Conservation (phyloP, 345 rosid genomes). For the Kernera saxatilis region DNA sequence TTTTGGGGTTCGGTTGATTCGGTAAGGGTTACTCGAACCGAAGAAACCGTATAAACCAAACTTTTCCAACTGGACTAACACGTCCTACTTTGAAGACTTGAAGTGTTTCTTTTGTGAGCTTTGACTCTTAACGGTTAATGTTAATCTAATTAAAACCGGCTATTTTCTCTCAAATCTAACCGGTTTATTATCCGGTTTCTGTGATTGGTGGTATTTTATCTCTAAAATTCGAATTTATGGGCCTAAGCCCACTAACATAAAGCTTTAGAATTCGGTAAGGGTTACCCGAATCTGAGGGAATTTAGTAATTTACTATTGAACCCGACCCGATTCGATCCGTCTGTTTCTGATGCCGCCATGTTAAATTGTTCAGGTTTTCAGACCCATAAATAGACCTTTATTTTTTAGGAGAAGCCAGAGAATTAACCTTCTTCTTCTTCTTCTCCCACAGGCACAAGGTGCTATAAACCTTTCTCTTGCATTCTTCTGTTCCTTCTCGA, state of each 20-base stretch:
- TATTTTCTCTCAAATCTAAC: not conserved
- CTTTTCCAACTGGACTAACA: not conserved
- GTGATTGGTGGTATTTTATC: not conserved
- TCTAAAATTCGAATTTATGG: not conserved
- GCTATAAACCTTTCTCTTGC: constrained; percentile 1
- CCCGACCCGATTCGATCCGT: not conserved
- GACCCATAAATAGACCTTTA: not conserved
- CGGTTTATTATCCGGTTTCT: not conserved
- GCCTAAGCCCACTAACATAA: not conserved
- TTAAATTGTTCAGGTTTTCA: not conserved
- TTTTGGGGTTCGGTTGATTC: not conserved
- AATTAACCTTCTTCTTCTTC: not conserved
- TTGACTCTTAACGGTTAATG: not conserved
- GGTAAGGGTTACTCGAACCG: not conserved
- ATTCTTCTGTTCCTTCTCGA: not conserved
- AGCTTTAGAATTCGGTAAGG: no score
- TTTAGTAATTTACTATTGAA: not conserved
- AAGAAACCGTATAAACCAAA: not conserved
- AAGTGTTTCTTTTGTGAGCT: not conserved
- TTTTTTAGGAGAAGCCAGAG: not conserved
- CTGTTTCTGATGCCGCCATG: not conserved
- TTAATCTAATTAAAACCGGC: not conserved
- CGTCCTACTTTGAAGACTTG: not conserved
- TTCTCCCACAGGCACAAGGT: not conserved
- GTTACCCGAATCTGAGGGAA: no score